Evolutionary conservation across 1,284 basidiomycete species (phyloP).

Genomic region (Pterulicium gracile): DNA sequence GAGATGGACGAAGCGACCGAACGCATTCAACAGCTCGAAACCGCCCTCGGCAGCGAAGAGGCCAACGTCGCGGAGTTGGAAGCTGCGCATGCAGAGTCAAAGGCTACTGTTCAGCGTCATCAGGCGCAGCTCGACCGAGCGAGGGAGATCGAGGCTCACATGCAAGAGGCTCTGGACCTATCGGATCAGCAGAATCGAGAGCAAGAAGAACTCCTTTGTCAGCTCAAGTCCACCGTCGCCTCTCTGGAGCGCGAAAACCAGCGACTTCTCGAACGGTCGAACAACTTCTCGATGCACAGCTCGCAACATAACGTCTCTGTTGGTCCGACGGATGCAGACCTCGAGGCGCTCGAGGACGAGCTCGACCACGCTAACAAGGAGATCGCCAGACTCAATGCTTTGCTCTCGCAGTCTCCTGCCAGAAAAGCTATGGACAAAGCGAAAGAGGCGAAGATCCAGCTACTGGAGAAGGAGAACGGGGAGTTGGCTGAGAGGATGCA

Average conservation of each 20-base stretch:
- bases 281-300: conserved; percentile 22
- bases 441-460: conserved; percentile 60
- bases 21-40: conserved; percentile 22
- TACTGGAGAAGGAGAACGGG: conserved; percentile 66
- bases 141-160: conserved; percentile 40
- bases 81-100: conserved; percentile 32
- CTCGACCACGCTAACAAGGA: conserved; percentile 75
- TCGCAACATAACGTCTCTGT: conserved; percentile 20
- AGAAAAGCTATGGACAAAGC: conserved; percentile 64
- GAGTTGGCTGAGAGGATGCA: conserved; percentile 61
- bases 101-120: conserved; percentile 38
- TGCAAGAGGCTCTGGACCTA: conserved; percentile 64
- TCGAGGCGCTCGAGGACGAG: conserved; percentile 62
- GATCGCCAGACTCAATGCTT: conserved; percentile 60
- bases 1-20: conserved; percentile 23
- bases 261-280: conserved; percentile 28
- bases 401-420: conserved; percentile 65
- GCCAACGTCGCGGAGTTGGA: conserved; percentile 45
- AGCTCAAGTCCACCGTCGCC: conserved; percentile 40
- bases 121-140: conserved; percentile 38
- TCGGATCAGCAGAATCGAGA: conserved; percentile 53
- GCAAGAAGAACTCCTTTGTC: conserved; percentile 44
- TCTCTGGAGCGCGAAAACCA: conserved; percentile 51
- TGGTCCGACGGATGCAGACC: conserved; percentile 34
- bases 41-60: conserved; percentile 21